phyloP scores from a whole-genome alignment of 2,329 filamentous ascomycete genomes.

The Claviceps digitariae region DNA sequence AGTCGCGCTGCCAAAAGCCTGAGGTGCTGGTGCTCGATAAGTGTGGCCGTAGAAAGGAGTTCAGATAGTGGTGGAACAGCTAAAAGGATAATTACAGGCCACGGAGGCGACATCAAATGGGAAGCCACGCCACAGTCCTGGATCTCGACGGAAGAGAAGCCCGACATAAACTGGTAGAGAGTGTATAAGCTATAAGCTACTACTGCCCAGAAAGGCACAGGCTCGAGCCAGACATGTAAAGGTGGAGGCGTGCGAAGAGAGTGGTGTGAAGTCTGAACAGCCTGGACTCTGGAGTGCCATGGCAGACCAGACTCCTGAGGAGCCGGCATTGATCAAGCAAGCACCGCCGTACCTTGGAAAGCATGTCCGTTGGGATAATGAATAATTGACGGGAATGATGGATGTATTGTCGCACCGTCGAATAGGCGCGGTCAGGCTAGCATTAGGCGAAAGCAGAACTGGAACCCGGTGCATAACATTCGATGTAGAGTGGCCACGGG shows the following conservation, averaged over 20 bases:
- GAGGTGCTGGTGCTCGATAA: conserved; percentile 1
- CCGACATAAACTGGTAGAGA: neutral
- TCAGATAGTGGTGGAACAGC: neutral
- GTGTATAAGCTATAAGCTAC: too few species aligned
- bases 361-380: neutral
- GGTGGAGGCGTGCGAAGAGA: too few species aligned
- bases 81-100: too few species aligned
- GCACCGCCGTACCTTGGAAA: neutral
- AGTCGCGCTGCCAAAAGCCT: neutral
- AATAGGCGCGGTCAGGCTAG: conserved; percentile 21
- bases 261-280: neutral
- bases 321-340: neutral
- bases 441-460: conserved; percentile 15
- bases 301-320: neutral
- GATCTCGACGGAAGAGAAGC: neutral
- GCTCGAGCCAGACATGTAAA: too few species aligned
- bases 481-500: neutral
- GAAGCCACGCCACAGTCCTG: neutral
- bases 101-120: neutral
- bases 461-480: conserved; percentile 7
- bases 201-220: too few species aligned
- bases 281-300: neutral
- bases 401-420: neutral
- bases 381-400: neutral
- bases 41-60: neutral